Evolutionary conservation across 768 basidiomycete species (phyloP).

Genomic region (Lactifluus volemus): DNA sequence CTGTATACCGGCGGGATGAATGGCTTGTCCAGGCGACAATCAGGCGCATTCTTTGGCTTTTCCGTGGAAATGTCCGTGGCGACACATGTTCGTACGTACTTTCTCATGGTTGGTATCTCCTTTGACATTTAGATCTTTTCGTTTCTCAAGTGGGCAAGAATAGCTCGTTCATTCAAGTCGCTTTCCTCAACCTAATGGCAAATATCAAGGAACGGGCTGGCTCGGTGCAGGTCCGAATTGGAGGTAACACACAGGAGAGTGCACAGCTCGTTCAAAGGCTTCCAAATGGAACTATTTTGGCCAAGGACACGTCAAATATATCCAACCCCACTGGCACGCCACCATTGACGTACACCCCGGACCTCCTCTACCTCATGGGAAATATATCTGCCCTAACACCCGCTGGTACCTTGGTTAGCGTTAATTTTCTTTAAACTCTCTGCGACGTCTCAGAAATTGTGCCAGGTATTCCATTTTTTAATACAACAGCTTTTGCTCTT

Average conservation of each 20-base stretch:
- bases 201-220: conserved; percentile 62
- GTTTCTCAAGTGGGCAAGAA: conserved; percentile 41
- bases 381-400: conserved; percentile 50
- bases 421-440: background rate
- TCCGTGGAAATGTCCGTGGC: conserved; percentile 71
- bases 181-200: conserved; percentile 73
- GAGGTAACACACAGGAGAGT: conserved; percentile 75
- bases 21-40: conserved; percentile 34
- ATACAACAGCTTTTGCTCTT: conserved; percentile 44
- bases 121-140: background rate
- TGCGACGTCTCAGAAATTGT: background rate
- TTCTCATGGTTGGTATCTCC: background rate
- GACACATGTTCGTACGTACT: conserved; percentile 49
- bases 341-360: conserved; percentile 52
- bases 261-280: conserved; percentile 43
- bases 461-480: conserved; percentile 55
- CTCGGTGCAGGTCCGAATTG: conserved; percentile 54
- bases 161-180: conserved; percentile 45
- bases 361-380: conserved; percentile 56
- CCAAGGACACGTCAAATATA: conserved; percentile 35
- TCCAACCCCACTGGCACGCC: conserved; percentile 57
- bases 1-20: conserved; percentile 26
- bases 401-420: conserved; percentile 52
- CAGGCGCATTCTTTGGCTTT: conserved; percentile 63
- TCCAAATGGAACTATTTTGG: conserved; percentile 38